Base-by-base conservation (phyloP, 768 basidiomycete genomes). In the Naganishia friedmannii region DNA sequence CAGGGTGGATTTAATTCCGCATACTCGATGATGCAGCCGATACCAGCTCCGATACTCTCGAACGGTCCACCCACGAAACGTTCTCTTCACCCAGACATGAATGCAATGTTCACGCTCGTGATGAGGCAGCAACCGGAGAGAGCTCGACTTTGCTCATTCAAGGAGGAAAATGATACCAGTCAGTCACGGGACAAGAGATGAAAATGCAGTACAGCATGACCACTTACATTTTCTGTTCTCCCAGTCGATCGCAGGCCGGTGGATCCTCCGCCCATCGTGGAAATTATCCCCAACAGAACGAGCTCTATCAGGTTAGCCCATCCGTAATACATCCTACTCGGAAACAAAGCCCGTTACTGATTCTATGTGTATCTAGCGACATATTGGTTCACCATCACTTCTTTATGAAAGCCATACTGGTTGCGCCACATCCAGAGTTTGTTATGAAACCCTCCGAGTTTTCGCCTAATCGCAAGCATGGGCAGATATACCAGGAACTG, bases 121-220 rank as follows among this genome's bases (percentile, higher is more conserved):
- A 51, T 70, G 34, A 70, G 73, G 54, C 81, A 82, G 68, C 79
- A 82, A 58, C 81, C 81, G 1, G 78, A 75, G 42, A 55, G 78
- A 21, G 81, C 81, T 3, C 73, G 81, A 53, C 70, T 82, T 32
- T 80, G 81, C 69, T 77, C 76, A 2, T 82, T 78, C 75, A 82
- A 82, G 68, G 81, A 82, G 72, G 81, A 79, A 68, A 82, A 82
- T 57, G 81, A 80, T 37, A 82, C 81, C 10, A 80, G 80, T 82
- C 39, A 70, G 80, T 78, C 23, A 9, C 46, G 4, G 15, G 12
- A 29, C 21, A 7, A 19, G 10, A 21, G 9, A 5, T 29, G 4
- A 29, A 6, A 6, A 17, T 13, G 15, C 5, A 29, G n/a, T n/a
- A n/a, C 19, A 17, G 66, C 29, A 17, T 19, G n/a, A 21, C 21